Base-by-base conservation (phyloP, 208 protist species). In the Wallacemonas rigidus region DNA sequence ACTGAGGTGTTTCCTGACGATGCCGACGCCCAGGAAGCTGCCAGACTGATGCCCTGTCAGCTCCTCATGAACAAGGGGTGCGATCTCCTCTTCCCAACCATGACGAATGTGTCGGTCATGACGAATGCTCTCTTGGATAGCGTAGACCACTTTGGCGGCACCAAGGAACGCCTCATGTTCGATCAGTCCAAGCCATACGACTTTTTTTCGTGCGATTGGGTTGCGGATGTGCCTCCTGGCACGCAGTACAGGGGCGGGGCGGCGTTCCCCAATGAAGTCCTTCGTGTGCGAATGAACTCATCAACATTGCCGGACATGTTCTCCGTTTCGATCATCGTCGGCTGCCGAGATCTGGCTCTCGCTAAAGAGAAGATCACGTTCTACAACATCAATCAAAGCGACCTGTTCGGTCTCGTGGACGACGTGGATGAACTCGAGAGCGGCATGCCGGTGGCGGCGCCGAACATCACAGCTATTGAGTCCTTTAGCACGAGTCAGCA, bases 301-400 rank as follows among this genome's bases (percentile, higher is more conserved):
- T 38, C 43, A 5, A 65, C 60, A n/a, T 41, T 65, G 60, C 60
- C 60, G 26, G 60, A 48, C 7, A 65, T 65, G 60, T 38, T 65
- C n/a, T 5, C 12, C 26, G 40, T 48, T 38, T 65, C 60, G 5
- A 3, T 48, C 3, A 12, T 3, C 6, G 40, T 65, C 2, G 60
- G 60, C 3, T 65, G 60, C 40, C n/a, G 4, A 3, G 40, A 38
- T 3, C n/a, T 8, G 8, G 8, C 36, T 5, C 9, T 53, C 14
- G 41, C 40, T 11, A 41, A 5, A 26, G 15, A 38, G n/a, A 15
- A 6, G 3, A 44, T 65, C 11, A 65, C 60, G 40, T n/a, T 17
- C 4, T 44, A 38, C n/a, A 9, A 8, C 3, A 65, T 65, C 60
- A 14, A 51, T 8, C 2, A 65, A 6, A 36, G 14, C 4, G 26